Evolutionary conservation across 768 basidiomycete species (phyloP).

Genomic region (Butyriboletus loyo): DNA sequence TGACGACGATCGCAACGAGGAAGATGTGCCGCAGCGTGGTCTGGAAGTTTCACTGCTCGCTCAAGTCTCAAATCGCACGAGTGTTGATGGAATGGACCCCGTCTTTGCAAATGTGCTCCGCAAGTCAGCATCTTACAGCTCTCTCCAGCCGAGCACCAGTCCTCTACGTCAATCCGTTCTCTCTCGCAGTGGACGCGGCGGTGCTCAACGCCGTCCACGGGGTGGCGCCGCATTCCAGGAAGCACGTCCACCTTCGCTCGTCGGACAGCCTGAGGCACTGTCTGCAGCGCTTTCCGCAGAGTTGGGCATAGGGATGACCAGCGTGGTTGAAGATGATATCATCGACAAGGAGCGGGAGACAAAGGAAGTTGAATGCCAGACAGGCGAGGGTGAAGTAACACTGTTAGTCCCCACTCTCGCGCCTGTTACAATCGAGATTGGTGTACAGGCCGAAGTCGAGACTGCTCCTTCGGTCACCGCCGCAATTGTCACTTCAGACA

Average conservation of each 20-base stretch:
- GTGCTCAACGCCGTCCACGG: slow-evolving; percentile 51
- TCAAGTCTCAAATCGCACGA: slow-evolving; percentile 57
- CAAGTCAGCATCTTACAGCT: slow-evolving; percentile 44
- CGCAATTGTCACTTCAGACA: slow-evolving; percentile 30
- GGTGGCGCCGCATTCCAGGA: slow-evolving; percentile 72
- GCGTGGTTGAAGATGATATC: slow-evolving; percentile 38
- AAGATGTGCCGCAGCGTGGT: slow-evolving; percentile 26
- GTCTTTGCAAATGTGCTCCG: slow-evolving; percentile 76
- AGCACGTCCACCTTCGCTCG: slow-evolving; percentile 64
- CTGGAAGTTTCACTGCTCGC: slow-evolving; percentile 36
- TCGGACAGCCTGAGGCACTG: slow-evolving; percentile 70
- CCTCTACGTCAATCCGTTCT: slow-evolving; percentile 62
- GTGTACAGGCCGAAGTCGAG: slow-evolving; percentile 38
- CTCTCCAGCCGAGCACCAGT: slow-evolving; percentile 47
- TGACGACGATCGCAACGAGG: slow-evolving; percentile 22
- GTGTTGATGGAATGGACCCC: slow-evolving; percentile 87
- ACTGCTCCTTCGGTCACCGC: slow-evolving; percentile 15
- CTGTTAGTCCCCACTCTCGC: slow-evolving; percentile 30
- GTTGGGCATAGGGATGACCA: slow-evolving; percentile 48
- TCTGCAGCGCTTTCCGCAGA: slow-evolving; percentile 71
- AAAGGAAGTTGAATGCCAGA: slow-evolving; percentile 65
- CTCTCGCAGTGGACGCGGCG: slow-evolving; percentile 46
- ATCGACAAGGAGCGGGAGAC: slow-evolving; percentile 48
- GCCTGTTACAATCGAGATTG: slow-evolving; percentile 36
- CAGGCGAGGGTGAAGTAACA: slow-evolving; percentile 42